Evolutionary conservation across 1,284 basidiomycete genomes (phyloP).

Genomic region (Pseudozyma hubeiensis): DNA sequence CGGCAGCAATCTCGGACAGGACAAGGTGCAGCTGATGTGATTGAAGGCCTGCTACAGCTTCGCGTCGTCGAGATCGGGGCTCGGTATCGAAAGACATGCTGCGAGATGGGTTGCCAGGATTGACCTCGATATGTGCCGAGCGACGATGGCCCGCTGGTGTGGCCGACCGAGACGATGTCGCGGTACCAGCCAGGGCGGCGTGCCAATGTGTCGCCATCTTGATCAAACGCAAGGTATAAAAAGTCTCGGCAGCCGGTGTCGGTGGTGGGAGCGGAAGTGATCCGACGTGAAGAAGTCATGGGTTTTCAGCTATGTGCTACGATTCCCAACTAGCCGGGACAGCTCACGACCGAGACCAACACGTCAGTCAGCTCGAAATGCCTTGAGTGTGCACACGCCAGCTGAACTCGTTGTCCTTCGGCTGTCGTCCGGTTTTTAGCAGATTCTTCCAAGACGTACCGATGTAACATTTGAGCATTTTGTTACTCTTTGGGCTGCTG

Average conservation of each 20-base stretch:
- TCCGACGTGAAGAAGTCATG: neutral
- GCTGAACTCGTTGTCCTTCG: neutral
- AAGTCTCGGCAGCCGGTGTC: neutral
- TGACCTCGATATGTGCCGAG: conserved; percentile 29
- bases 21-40: conserved; percentile 75
- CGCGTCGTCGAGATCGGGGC: neutral
- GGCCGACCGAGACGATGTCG: conserved; percentile 20
- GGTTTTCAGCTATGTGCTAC: neutral
- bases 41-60: conserved; percentile 21
- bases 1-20: conserved; percentile 86
- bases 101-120: neutral
- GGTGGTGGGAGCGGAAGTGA: conserved; percentile 2
- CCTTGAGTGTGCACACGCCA: conserved; percentile 8
- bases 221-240: neutral
- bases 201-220: conserved; percentile 13
- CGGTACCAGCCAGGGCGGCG: conserved; percentile 10
- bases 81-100: conserved; percentile 9
- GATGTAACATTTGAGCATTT: too few species aligned
- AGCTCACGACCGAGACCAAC: conserved; percentile 19
- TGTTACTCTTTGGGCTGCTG: too few species aligned
- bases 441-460: too few species aligned
- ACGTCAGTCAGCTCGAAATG: conserved; percentile 22
- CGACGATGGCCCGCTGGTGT: conserved; percentile 37
- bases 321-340: neutral
- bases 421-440: too few species aligned